phyloP scores from a whole-genome alignment of 768 basidiomycete genomes.

The Trametes villosa region DNA sequence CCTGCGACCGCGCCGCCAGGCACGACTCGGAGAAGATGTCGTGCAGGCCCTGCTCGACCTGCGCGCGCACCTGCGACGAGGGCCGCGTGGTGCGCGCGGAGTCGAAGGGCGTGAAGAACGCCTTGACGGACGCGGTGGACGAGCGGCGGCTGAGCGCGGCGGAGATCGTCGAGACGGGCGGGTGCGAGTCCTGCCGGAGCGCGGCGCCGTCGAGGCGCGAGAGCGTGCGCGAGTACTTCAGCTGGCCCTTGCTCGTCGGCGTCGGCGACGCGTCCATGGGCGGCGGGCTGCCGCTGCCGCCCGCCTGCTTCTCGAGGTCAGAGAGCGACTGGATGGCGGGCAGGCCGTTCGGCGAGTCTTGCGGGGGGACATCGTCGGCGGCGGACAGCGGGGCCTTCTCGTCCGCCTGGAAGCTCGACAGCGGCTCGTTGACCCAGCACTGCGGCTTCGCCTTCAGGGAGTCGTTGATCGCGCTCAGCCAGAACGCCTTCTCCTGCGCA shows the following conservation, averaged over 20 bases:
- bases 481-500: constrained; percentile 81
- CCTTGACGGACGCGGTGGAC: constrained; percentile 65
- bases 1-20: constrained; percentile 67
- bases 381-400: constrained; percentile 40
- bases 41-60: constrained; percentile 75
- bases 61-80: constrained; percentile 63
- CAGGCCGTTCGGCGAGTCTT: constrained; percentile 23
- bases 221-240: constrained; percentile 11
- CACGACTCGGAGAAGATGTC: constrained; percentile 84
- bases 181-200: constrained; percentile 23
- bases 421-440: constrained; percentile 63
- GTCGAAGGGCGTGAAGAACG: constrained; percentile 61
- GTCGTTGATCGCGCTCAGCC: constrained; percentile 72
- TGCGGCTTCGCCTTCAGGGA: constrained; percentile 45
- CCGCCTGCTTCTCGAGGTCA: constrained; percentile 31
- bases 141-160: constrained; percentile 50
- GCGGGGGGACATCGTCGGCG: constrained; percentile 18
- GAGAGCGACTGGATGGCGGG: constrained; percentile 39
- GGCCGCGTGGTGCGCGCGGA: constrained; percentile 70
- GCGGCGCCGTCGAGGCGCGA: constrained; percentile 28
- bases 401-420: constrained; percentile 61
- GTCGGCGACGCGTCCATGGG: constrained; percentile 2
- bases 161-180: constrained; percentile 39
- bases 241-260: not conserved
- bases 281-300: not conserved